Conservation (phyloP, 108 stramenopile genomes). For the Fistulifera pelliculosa region DNA sequence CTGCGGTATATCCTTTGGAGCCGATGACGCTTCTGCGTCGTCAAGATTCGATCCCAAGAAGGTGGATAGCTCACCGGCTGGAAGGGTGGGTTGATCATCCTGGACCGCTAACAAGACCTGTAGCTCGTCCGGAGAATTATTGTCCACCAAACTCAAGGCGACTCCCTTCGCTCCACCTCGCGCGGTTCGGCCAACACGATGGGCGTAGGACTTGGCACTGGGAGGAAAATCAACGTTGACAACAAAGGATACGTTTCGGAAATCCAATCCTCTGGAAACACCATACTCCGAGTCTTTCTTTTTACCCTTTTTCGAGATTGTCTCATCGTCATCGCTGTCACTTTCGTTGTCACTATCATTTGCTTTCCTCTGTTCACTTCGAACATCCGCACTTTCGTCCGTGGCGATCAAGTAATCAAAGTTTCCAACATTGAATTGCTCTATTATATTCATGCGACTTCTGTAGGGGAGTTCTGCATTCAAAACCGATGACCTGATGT, state of each 20-base stretch:
- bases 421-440: slow-evolving; percentile 97
- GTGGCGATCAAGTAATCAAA: slow-evolving; percentile 98
- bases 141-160: slow-evolving; percentile 82
- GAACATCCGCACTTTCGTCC: slow-evolving; percentile 76
- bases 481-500: slow-evolving; percentile 90
- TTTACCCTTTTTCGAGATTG: slow-evolving; percentile 7
- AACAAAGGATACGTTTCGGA: slow-evolving; percentile 91
- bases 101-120: slow-evolving; percentile 57
- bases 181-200: slow-evolving; percentile 97
- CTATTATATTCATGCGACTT: slow-evolving; percentile 90
- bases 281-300: slow-evolving; percentile 80
- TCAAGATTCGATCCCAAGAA: too few species aligned
- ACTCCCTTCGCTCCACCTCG: slow-evolving; percentile 92
- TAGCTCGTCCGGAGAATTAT: slow-evolving; percentile 33
- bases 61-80: slow-evolving; percentile 32
- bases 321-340: slow-evolving; percentile 11
- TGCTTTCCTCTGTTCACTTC: slow-evolving; percentile 25
- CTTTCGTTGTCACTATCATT: slow-evolving; percentile 29
- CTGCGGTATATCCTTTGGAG: slow-evolving; percentile 50
- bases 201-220: slow-evolving; percentile 83
- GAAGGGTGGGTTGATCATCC: slow-evolving; percentile 72
- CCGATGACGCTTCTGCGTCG: too few species aligned
- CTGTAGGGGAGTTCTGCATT: slow-evolving; percentile 94
- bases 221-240: slow-evolving; percentile 96
- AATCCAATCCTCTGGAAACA: slow-evolving; percentile 93